A percentile compares a stretch with the other conserved stretches of the same genome.
These are phyloP conservation scores for Flaveria floridana DNA, from an alignment of 140 eudicot genomes.

Conservation along the genomic window DNA sequence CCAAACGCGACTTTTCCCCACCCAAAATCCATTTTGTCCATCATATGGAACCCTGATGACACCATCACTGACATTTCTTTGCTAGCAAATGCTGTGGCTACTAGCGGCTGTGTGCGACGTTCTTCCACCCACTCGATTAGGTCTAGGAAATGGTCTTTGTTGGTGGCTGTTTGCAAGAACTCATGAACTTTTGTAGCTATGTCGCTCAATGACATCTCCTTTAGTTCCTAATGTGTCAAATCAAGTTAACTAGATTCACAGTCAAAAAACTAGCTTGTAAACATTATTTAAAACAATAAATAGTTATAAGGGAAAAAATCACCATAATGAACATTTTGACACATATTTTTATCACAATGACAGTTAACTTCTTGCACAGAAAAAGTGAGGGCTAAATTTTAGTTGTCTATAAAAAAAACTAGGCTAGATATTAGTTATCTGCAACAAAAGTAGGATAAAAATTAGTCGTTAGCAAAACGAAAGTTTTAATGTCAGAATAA, in stretches of 20 bases:
- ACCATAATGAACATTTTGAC: too few species aligned
- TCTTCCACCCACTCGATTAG: slow-evolving; percentile 49
- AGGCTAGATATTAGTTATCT: too few species aligned
- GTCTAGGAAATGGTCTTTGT: slow-evolving; percentile 36
- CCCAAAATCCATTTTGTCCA: slow-evolving; percentile 39
- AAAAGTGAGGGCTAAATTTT: too few species aligned
- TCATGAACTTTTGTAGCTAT: slow-evolving; percentile 37
- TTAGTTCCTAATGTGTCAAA: slow-evolving; percentile 25
- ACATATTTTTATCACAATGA: too few species aligned
- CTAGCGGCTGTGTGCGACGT: slow-evolving; percentile 14
- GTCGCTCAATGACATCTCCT: slow-evolving; percentile 33
- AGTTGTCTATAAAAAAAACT: too few species aligned
- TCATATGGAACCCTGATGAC: slow-evolving; percentile 27
- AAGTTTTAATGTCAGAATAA: too few species aligned
- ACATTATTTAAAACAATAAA: neutral
- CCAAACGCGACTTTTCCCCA: slow-evolving; percentile 39
- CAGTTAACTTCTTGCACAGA: too few species aligned
- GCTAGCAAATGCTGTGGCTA: slow-evolving; percentile 22
- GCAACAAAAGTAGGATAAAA: too few species aligned
- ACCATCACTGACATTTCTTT: slow-evolving; percentile 26
- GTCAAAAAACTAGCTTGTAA: neutral
- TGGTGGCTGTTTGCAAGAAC: slow-evolving; percentile 22
- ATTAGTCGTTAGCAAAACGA: too few species aligned
- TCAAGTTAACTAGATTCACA: neutral
- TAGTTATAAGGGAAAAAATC: too few species aligned